Evolutionary conservation across 352 stramenopile species (phyloP), one percentile per base, ranked within the genome.

Genomic region (Pelagophyceae sp.): DNA sequence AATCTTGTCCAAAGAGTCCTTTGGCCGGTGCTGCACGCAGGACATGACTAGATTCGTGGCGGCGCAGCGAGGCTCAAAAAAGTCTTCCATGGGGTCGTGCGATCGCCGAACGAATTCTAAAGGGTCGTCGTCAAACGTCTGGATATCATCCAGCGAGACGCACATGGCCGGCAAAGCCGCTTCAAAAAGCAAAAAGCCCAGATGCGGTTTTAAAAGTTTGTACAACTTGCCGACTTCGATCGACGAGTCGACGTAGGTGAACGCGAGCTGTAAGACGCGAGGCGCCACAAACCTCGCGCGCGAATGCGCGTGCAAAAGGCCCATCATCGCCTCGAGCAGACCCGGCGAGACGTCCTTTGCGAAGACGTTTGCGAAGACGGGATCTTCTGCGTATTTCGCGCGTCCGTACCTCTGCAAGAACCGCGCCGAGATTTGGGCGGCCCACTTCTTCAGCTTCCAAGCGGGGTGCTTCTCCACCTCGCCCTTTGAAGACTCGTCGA

Each of bases 381-480:
- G 83, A 33, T 94, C 89, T 54, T 92, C 90, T 0, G 91, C 91
- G 80, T 97, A 96, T 80, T 95, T 95, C 0, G 94, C 93, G 83
- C 98, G 97, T 31, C 94, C 95, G 81, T 98, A 99, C 23, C 94
- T 90, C 70, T 91, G 96, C 86, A 98, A 98, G 78, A 98, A 93
- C n/a, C 94, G 89, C 76, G 90, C 95, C 74, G 98, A 90, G 77
- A 98, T 97, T 86, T 98, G 94, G 54, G 96, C 80, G n/a, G 91
- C 84, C 94, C 94, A 98, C 88, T 99, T 98, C 84, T 99, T 99
- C 23, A 96, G 87, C 87, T 98, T 98, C 94, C 94, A 98, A 93
- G 92, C 98, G 58, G 90, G 87, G 77, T 92, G 90, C 35, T 60
- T 1, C 2, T 33, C 67, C n/a, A 23, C 61, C 17, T 74, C 67